These are phyloP conservation scores for Begonia fuchsioides DNA, from an alignment of 306 rosid species.

Conservation along the genomic window DNA sequence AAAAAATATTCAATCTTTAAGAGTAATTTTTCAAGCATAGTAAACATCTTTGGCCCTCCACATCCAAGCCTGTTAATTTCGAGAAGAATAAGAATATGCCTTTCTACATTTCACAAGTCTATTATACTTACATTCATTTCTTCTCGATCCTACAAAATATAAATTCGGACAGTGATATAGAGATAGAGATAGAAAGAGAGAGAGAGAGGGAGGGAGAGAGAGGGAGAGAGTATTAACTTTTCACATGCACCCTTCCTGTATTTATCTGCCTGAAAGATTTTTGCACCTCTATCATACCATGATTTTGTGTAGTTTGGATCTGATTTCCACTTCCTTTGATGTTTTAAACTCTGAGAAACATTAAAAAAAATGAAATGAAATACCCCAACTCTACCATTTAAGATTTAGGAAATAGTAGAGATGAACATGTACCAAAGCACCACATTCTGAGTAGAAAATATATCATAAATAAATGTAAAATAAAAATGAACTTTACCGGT, in stretches of 20 bases:
- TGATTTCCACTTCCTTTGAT: slow-evolving; percentile 50
- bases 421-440: too few relatives aligned
- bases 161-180: not conserved
- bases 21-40: too few relatives aligned
- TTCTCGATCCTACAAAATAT: too few relatives aligned
- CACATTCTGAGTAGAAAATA: too few relatives aligned
- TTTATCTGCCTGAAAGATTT: slow-evolving; percentile 31
- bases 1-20: too few relatives aligned
- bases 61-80: too few relatives aligned
- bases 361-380: not conserved
- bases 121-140: too few relatives aligned
- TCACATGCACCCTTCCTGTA: slow-evolving; percentile 49
- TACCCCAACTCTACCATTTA: too few relatives aligned
- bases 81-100: too few relatives aligned
- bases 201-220: not conserved
- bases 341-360: slow-evolving; percentile 36
- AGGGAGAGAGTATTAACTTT: slow-evolving; percentile 24
- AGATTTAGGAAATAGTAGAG: too few relatives aligned
- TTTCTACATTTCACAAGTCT: too few relatives aligned
- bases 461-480: not conserved
- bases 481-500: slow-evolving; percentile 22
- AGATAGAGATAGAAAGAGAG: not conserved
- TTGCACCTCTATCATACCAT: slow-evolving; percentile 49
- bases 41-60: too few relatives aligned
- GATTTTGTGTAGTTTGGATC: slow-evolving; percentile 44